These are phyloP conservation scores for Teunomyces stri DNA, from an alignment of 805 yeast genomes.

Conservation along the genomic window DNA sequence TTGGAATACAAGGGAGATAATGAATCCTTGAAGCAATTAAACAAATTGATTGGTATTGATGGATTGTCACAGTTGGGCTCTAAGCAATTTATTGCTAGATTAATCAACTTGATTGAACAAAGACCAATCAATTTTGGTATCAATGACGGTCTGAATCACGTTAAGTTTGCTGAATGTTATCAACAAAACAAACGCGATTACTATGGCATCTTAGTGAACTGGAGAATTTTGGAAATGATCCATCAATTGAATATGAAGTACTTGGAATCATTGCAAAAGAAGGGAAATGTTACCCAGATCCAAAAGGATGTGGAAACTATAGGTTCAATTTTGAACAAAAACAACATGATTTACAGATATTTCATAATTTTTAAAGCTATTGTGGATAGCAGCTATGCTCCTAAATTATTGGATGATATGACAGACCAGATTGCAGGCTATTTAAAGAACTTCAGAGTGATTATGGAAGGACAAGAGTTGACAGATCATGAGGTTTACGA, in stretches of 20 bases:
- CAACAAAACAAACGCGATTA: constrained; percentile 19
- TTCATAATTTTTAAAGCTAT: constrained; percentile 17
- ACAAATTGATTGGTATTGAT: constrained; percentile 28
- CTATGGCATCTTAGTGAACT: constrained; percentile 27
- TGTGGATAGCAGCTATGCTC: constrained; percentile 13
- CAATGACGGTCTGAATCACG: constrained; percentile 25
- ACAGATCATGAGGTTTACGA: constrained; percentile 21
- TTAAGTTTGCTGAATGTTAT: constrained; percentile 28
- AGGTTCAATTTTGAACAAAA: constrained; percentile 11
- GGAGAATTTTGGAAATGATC: constrained; percentile 37
- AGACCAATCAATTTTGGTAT: constrained; percentile 25
- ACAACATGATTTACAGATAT: constrained; percentile 10
- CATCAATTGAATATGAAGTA: constrained; percentile 31
- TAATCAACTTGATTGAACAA: constrained; percentile 23
- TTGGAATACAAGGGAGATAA: constrained; percentile 30
- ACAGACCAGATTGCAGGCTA: constrained; percentile 15
- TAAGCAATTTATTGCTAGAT: constrained; percentile 22
- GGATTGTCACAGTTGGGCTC: constrained; percentile 31
- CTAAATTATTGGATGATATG: constrained; percentile 15
- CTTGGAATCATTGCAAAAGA: constrained; percentile 15
- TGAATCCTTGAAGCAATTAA: constrained; percentile 19
- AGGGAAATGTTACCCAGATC: constrained; percentile 12
- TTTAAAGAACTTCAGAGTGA: constrained; percentile 20
- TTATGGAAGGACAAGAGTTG: constrained; percentile 28
- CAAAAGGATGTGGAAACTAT: constrained; percentile 13